Evolutionary conservation across 2,329 filamentous ascomycete genomes (phyloP).

Genomic region (Fusarium sp.): DNA sequence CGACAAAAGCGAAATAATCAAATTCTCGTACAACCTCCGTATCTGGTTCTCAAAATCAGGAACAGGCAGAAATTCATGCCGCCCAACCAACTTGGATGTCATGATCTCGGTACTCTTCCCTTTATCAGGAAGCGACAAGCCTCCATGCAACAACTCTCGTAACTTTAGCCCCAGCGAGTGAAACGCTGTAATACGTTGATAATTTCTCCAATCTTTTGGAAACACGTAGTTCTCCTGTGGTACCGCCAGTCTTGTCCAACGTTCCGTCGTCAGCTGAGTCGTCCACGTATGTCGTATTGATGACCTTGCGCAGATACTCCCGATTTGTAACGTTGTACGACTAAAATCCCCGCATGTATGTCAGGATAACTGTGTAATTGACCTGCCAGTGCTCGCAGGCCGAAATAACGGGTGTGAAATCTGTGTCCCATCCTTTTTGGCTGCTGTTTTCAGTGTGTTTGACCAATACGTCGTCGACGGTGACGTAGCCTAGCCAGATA

Average conservation of each 20-base stretch:
- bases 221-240: slow-evolving; percentile 19
- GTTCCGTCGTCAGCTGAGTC: slow-evolving; percentile 4
- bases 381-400: slow-evolving; percentile 34
- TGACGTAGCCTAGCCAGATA: slow-evolving; percentile 29
- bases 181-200: slow-evolving; percentile 14
- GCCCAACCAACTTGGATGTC: slow-evolving; percentile 3
- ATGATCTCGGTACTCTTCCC: not conserved
- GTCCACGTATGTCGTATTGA: slow-evolving; percentile 17
- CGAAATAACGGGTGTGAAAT: slow-evolving; percentile 3
- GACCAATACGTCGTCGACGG: slow-evolving; percentile 5
- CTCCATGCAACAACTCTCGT: slow-evolving; percentile 11
- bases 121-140: not conserved
- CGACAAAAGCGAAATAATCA: slow-evolving; percentile 25
- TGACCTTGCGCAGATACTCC: slow-evolving; percentile 20
- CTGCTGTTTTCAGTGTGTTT: not conserved
- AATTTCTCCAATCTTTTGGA: not conserved
- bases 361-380: slow-evolving; percentile 19
- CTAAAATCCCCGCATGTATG: slow-evolving; percentile 26
- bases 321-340: slow-evolving; percentile 13
- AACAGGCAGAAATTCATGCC: slow-evolving; percentile 18
- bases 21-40: slow-evolving; percentile 16
- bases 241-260: slow-evolving; percentile 10
- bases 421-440: slow-evolving; percentile 1
- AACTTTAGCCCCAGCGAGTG: slow-evolving; percentile 15
- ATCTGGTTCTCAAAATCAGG: not conserved